Percentiles rank a stretch among this genome's conserved stretches.
Evolutionary conservation across 345 rosid species (phyloP).

Genomic region (Lepidium aucheri): DNA sequence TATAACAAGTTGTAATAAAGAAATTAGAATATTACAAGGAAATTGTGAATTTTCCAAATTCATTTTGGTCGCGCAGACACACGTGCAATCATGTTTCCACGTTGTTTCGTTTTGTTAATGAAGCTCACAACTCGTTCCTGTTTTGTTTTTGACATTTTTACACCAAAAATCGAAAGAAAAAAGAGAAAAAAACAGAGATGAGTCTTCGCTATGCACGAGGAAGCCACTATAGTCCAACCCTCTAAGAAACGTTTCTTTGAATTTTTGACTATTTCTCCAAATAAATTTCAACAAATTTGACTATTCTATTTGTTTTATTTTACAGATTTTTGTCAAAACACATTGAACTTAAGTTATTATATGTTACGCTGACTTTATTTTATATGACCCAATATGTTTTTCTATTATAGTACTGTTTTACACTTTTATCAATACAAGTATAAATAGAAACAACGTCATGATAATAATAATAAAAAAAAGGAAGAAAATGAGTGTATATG

Average conservation of each 20-base stretch:
- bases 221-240: slow-evolving; percentile 1
- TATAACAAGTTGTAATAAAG: too few species aligned
- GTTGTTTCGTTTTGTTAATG: not conserved
- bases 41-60: not conserved
- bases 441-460: too few species aligned
- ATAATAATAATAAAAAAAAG: too few species aligned
- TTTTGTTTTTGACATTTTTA: not conserved
- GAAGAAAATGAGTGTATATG: too few species aligned
- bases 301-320: not conserved
- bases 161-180: too few species aligned
- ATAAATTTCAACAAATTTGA: not conserved
- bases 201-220: not conserved
- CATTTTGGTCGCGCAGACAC: slow-evolving; percentile 23
- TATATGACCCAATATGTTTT: not conserved
- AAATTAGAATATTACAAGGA: too few species aligned
- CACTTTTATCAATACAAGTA: not conserved
- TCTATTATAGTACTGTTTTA: not conserved
- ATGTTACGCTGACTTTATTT: slow-evolving; percentile 10
- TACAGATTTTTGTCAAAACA: not conserved
- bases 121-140: not conserved
- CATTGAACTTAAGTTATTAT: slow-evolving; percentile 16
- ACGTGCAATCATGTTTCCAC: slow-evolving; percentile 32
- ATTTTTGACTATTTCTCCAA: not conserved
- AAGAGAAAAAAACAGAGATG: not conserved
- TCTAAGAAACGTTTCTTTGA: not conserved